Evolutionary conservation across 2,329 filamentous ascomycete species (phyloP).

Genomic region (Leptodontidium sp.): DNA sequence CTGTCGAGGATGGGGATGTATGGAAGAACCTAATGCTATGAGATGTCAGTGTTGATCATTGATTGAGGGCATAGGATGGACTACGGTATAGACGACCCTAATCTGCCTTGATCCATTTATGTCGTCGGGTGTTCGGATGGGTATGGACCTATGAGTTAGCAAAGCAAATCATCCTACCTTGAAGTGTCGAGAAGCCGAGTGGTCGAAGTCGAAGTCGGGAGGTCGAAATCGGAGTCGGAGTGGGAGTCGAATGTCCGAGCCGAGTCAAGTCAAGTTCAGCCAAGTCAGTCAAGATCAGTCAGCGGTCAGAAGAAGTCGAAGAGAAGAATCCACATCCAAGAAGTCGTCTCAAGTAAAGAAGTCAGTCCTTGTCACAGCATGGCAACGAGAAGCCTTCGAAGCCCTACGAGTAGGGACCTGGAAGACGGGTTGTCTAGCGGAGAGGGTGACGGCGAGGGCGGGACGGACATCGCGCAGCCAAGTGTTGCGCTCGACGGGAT

Average conservation of each 20-base stretch:
- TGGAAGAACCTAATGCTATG: neutral
- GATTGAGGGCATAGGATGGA: neutral
- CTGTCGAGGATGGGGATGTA: neutral
- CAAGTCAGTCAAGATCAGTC: neutral
- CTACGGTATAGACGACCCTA: neutral
- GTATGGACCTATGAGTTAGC: neutral
- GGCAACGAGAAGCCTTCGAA: neutral
- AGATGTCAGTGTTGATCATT: neutral
- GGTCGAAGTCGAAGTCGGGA: neutral
- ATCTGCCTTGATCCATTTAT: neutral
- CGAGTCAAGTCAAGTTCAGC: neutral
- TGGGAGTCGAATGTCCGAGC: neutral
- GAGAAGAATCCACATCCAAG: neutral
- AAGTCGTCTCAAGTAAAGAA: conserved; percentile 7
- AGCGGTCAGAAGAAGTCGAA: neutral
- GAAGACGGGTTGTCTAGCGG: neutral
- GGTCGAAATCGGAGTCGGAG: neutral
- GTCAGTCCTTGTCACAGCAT: neutral
- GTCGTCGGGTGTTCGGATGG: neutral
- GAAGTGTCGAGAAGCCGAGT: neutral
- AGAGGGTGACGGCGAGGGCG: neutral
- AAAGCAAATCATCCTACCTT: neutral
- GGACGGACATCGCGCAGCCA: neutral
- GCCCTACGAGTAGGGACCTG: neutral
- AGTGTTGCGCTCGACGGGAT: neutral